phyloP scores from a whole-genome alignment of 2,329 filamentous ascomycete genomes.

The Colletotrichum neosansevieriae region DNA sequence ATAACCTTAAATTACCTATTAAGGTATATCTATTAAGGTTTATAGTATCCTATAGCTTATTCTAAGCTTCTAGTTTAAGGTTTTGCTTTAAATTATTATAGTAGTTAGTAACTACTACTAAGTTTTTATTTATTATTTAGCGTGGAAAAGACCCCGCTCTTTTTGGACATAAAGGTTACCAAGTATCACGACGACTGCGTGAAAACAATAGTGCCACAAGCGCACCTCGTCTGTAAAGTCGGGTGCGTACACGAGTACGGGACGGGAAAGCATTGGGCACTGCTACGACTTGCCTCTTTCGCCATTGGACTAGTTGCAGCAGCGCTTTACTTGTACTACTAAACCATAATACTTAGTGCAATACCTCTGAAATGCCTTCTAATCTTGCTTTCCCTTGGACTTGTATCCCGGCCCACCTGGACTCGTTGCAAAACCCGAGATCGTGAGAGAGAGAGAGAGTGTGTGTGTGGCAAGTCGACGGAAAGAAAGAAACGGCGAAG shows the following conservation, averaged over 20 bases:
- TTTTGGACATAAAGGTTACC: too few relatives aligned
- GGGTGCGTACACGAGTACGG: conserved; percentile 23
- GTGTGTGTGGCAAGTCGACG: background rate
- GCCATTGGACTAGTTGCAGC: conserved; percentile 17
- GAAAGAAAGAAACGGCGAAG: background rate
- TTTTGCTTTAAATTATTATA: too few relatives aligned
- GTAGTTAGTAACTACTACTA: too few relatives aligned
- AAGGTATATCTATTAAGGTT: too few relatives aligned
- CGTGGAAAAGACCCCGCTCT: too few relatives aligned
- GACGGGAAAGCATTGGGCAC: background rate
- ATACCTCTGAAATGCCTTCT: background rate
- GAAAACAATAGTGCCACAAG: too few relatives aligned
- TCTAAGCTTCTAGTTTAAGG: too few relatives aligned
- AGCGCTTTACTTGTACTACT: background rate
- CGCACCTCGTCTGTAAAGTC: too few relatives aligned
- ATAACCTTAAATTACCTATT: too few relatives aligned
- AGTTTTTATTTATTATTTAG: too few relatives aligned
- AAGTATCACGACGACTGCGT: too few relatives aligned
- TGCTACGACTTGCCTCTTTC: conserved; percentile 16
- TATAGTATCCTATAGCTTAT: too few relatives aligned
- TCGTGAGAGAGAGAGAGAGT: background rate
- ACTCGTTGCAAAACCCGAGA: background rate
- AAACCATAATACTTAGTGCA: background rate
- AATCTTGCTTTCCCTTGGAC: background rate
- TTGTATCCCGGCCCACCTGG: background rate